Percentiles rank a stretch among this genome's conserved stretches.
These are phyloP conservation scores for Paecilomyces fulvus DNA, from an alignment of 2,329 filamentous ascomycete species.

Conservation along the genomic window DNA sequence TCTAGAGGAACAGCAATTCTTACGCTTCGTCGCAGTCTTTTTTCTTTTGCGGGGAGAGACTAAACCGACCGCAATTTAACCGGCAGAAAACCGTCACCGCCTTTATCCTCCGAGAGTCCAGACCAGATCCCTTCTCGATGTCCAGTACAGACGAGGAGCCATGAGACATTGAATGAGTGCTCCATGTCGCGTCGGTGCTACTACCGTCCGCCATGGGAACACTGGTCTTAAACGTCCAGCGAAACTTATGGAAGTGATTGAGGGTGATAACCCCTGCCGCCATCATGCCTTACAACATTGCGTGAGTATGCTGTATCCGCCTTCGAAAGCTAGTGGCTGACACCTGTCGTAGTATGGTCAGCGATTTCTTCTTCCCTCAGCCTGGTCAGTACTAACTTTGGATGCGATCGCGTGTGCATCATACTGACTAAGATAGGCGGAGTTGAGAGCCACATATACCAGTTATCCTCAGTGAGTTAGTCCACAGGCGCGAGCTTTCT, in stretches of 20 bases:
- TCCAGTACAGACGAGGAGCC: background rate
- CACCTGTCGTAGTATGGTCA: conserved; percentile 62
- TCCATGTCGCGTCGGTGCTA: background rate
- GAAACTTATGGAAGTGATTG: conserved; percentile 1
- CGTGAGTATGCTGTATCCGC: conserved; percentile 38
- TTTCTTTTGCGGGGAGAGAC: conserved; percentile 17
- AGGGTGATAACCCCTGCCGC: conserved; percentile 12
- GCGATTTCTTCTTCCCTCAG: conserved; percentile 99
- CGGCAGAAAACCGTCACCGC: background rate
- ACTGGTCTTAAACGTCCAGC: background rate
- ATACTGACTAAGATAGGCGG: conserved; percentile 48
- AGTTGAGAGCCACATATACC: conserved; percentile 97
- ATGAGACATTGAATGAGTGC: background rate
- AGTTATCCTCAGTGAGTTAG: conserved; percentile 63
- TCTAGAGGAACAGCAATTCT: background rate
- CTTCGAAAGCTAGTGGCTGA: conserved; percentile 11
- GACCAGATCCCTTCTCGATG: background rate
- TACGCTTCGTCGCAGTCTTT: conserved; percentile 11
- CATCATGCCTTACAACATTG: conserved; percentile 62
- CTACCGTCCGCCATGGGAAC: background rate
- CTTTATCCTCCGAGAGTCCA: background rate
- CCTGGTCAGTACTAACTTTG: conserved; percentile 47
- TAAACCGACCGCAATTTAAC: conserved; percentile 1
- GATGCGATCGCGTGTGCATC: background rate
- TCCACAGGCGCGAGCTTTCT: conserved; percentile 1